Evolutionary conservation across 495 filamentous ascomycete species (phyloP), one percentile per base, ranked within the genome.

Genomic region (Penicillium salamii): DNA sequence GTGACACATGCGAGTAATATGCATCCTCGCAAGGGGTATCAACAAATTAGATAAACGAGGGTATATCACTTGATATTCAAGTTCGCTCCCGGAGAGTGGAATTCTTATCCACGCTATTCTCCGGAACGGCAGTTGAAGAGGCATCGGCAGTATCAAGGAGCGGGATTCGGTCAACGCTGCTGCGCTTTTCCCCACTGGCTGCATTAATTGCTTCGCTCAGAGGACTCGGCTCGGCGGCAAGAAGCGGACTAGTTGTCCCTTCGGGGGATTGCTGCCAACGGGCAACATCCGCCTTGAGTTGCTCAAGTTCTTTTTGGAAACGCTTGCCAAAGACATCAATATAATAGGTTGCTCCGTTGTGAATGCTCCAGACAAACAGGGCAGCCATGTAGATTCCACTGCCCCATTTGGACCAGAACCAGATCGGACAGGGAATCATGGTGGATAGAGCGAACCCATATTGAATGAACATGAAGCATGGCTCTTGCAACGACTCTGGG

Each of bases 281-380:
- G 7, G 83, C 84, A 24, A 97, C 90, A 65, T 98, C 93, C 48
- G 79, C 81, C 72, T 87, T 91, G 68, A 98, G 78, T 26, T 86
- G 80, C 66, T 97, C 95, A 17, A 98, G 76, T 69, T 98, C 95
- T 63, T 91, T 95, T 75, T 97, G 89, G 75, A 97, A 97, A 5
- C 91, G 83, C 62, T 87, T 96, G 47, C 93, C 93, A 55, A 96
- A 98, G 12, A 96, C 86, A 55, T 98, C 93, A 63, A 97, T 96
- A 66, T 98, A 98, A 65, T 87, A 98, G 12, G 91, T 96, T 19
- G 91, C 89, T 21, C 93, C 93, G 55, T 98, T 98, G 67, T 96
- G 90, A 41, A 96, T 81, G 57, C 86, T 91, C 91, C 92, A 95
- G 26, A 81, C 69, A 58, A 97, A 97, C 15, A 98, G 81, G 7